Conservation (phyloP, 768 basidiomycete genomes). For the Rhizopogon rudus region DNA sequence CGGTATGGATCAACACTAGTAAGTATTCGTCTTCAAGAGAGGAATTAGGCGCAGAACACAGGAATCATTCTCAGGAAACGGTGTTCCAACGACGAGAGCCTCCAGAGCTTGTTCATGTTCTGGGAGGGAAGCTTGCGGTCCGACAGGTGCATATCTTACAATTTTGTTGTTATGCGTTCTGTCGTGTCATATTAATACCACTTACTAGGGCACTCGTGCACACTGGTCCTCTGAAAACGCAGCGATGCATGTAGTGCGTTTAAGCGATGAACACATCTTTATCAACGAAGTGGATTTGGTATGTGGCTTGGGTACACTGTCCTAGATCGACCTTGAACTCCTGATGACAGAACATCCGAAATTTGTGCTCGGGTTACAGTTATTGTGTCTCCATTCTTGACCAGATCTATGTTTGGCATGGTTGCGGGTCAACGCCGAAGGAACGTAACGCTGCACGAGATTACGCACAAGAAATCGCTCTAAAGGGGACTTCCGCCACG, state of each 20-base stretch:
- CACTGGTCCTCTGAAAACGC: conserved; percentile 82
- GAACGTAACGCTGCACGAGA: conserved; percentile 60
- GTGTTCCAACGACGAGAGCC: conserved; percentile 65
- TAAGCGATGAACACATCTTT: conserved; percentile 40
- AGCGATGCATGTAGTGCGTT: conserved; percentile 72
- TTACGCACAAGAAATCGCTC: conserved; percentile 51
- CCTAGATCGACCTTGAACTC: conserved; percentile 4
- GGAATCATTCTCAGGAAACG: conserved; percentile 18
- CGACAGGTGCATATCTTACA: conserved; percentile 42
- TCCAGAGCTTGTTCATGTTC: conserved; percentile 49
- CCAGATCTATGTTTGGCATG: conserved; percentile 78
- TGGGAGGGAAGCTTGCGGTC: conserved; percentile 69
- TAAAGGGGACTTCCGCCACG: conserved; percentile 33
- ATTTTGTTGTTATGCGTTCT: background rate
- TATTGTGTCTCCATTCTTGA: conserved; percentile 71
- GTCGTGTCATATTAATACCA: conserved; percentile 5
- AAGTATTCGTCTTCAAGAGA: conserved; percentile 16
- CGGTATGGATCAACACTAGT: conserved; percentile 68
- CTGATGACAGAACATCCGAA: conserved; percentile 45
- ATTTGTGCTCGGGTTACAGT: conserved; percentile 82
- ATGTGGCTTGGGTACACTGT: conserved; percentile 7
- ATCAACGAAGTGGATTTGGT: conserved; percentile 77
- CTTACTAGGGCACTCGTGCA: conserved; percentile 54
- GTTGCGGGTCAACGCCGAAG: conserved; percentile 53
- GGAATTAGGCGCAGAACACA: background rate